Base-by-base conservation (phyloP, 2,329 filamentous ascomycete species). In the Leptographium radiaticola region DNA sequence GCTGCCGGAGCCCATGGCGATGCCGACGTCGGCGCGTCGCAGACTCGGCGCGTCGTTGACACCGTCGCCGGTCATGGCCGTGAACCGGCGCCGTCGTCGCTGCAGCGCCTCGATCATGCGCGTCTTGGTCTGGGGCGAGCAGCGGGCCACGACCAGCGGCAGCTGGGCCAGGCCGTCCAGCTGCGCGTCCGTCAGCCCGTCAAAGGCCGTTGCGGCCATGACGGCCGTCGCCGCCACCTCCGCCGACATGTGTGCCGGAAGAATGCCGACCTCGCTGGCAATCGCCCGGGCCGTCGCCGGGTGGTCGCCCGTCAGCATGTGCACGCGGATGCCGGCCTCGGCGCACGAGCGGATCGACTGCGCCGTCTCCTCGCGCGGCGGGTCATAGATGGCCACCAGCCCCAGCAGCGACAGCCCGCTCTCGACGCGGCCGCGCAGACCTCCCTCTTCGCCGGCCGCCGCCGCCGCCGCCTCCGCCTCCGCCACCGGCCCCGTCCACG, bases 81-180 rank as follows among this genome's bases (percentile, higher is more conserved):
- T 87, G 67, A 86, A 91, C 20, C 79, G 77, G 25, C 79, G 76
- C 43, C 88, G 83, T 16, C 89, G 81, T 59, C 90, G 81, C 59
- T 89, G 86, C 16, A 95, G 77, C 7, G 89, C 88, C 60, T 90
- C 87, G 51, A 95, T 90, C 88, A 95, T 94, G 56, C 87, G 83
- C 6, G 89, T 88, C 70, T 95, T 95, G 42, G 89, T 94, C 56
- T 86, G 81, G 0, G 89, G 89, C 1, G 87, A 86, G 64, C 88
- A 94, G 40, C 89, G 83, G 40, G 89, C 88, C 56, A 94, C 84
- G 10, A 94, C 89, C 1, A 91, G 73, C 2, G 88, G 88, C 2
- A 94, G 71, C 43, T 88, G 80, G 6, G 84, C 82, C 16, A 94
- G 71, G 0, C 75, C 73, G 59, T 95, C 88, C 53, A 94, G 86